Conservation (phyloP, 129 eudicot genomes). For the Gnaphalium uliginosum region DNA sequence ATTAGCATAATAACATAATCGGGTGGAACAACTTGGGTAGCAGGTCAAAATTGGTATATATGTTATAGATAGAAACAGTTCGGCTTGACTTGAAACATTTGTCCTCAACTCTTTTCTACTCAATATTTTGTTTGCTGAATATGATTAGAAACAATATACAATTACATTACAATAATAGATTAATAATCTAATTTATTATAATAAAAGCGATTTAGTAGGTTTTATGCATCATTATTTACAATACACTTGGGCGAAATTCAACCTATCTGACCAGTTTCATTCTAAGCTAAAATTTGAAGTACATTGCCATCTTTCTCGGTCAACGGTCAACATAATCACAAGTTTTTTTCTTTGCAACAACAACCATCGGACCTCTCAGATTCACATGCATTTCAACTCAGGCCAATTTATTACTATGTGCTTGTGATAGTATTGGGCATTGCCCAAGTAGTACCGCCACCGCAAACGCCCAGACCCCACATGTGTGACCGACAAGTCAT, state of each 20-base stretch:
- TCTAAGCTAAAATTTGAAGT: background rate
- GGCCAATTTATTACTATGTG: background rate
- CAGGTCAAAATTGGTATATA: background rate
- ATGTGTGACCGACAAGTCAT: too few relatives aligned
- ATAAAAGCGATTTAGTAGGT: background rate
- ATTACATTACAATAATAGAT: background rate
- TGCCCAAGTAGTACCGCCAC: too few relatives aligned
- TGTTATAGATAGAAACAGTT: background rate
- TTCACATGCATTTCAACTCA: background rate
- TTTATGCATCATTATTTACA: background rate
- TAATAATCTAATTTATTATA: background rate
- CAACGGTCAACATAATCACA: background rate
- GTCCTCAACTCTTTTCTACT: too few relatives aligned
- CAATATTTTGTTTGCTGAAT: background rate
- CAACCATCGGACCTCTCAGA: background rate
- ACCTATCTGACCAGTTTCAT: background rate
- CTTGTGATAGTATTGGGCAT: background rate
- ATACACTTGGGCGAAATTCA: background rate
- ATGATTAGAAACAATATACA: background rate
- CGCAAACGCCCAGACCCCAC: too few relatives aligned
- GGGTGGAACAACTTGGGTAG: background rate
- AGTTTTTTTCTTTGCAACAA: background rate
- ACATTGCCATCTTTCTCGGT: background rate
- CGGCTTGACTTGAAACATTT: background rate
- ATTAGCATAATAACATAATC: slow-evolving; percentile 6